Conservation (phyloP, 345 rosid genomes). For the Geranium rotundifolium region DNA sequence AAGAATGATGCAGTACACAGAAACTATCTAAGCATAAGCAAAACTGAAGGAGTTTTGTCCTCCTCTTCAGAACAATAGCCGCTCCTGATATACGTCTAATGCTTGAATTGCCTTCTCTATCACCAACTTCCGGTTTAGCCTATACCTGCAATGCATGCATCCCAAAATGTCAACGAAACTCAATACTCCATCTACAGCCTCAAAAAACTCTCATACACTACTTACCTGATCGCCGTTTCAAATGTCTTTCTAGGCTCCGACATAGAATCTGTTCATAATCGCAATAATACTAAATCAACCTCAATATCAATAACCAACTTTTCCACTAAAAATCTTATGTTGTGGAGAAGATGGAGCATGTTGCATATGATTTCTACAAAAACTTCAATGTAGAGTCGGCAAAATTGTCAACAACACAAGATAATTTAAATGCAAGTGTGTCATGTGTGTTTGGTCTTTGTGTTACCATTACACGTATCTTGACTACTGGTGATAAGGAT, state of each 20-base stretch:
- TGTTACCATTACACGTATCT: no score
- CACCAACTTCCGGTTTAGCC: constrained; percentile 68
- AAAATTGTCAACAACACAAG: no score
- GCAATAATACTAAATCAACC: background rate
- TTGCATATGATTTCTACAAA: no score
- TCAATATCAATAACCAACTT: background rate
- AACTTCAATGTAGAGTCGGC: no score
- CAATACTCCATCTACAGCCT: no score
- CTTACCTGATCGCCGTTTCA: constrained; percentile 55
- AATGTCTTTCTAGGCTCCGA: constrained; percentile 44
- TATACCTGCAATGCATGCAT: constrained; percentile 42
- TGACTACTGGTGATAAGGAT: no score
- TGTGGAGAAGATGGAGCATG: no score
- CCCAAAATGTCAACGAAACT: no score
- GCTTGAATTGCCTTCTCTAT: constrained; percentile 60
- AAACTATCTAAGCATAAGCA: constrained; percentile 6
- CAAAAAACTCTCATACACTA: background rate
- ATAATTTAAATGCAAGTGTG: no score
- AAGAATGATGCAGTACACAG: constrained; percentile 9
- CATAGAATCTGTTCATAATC: constrained; percentile 39
- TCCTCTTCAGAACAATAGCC: constrained; percentile 36
- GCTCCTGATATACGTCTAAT: constrained; percentile 65
- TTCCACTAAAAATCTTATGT: no score
- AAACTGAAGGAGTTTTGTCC: background rate
- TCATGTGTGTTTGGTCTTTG: no score